These are phyloP conservation scores for Priceomyces medius DNA, from an alignment of 805 yeast genomes.

Conservation along the genomic window DNA sequence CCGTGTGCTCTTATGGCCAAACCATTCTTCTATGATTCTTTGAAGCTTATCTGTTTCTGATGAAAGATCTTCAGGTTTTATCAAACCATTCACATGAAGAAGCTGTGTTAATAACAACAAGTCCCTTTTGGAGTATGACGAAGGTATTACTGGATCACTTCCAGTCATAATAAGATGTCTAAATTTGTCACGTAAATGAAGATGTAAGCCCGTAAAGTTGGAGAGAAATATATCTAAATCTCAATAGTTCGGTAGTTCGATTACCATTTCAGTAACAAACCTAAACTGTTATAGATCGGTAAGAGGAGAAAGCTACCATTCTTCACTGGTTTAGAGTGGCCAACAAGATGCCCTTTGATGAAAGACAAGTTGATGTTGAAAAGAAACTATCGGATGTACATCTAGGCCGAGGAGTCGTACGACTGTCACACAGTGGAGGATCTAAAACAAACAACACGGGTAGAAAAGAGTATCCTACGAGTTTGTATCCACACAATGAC, in stretches of 20 bases:
- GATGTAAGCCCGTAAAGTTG: background rate
- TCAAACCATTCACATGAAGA: slow-evolving; percentile 32
- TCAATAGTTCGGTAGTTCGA: slow-evolving; percentile 3
- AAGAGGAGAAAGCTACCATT: background rate
- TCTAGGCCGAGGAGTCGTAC: background rate
- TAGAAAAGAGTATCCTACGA: slow-evolving; percentile 18
- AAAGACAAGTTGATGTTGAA: slow-evolving; percentile 18
- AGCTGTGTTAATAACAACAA: slow-evolving; percentile 38
- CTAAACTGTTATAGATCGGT: background rate
- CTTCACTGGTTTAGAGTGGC: background rate
- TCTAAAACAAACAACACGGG: slow-evolving; percentile 3
- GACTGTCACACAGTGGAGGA: background rate
- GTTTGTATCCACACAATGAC: slow-evolving; percentile 13
- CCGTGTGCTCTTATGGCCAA: slow-evolving; percentile 24
- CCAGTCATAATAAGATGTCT: slow-evolving; percentile 3
- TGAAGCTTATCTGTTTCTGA: slow-evolving; percentile 18
- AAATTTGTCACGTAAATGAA: background rate
- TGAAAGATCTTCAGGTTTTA: slow-evolving; percentile 20
- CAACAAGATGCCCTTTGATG: slow-evolving; percentile 1
- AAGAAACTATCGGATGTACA: slow-evolving; percentile 3
- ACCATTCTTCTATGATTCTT: slow-evolving; percentile 29
- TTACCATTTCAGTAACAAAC: slow-evolving; percentile 5
- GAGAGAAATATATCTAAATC: background rate
- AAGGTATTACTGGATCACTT: slow-evolving; percentile 5
- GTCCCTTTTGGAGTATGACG: slow-evolving; percentile 25